These are phyloP conservation scores for Zygoascus flipseniorum DNA, from an alignment of 805 yeast species.

Conservation along the genomic window DNA sequence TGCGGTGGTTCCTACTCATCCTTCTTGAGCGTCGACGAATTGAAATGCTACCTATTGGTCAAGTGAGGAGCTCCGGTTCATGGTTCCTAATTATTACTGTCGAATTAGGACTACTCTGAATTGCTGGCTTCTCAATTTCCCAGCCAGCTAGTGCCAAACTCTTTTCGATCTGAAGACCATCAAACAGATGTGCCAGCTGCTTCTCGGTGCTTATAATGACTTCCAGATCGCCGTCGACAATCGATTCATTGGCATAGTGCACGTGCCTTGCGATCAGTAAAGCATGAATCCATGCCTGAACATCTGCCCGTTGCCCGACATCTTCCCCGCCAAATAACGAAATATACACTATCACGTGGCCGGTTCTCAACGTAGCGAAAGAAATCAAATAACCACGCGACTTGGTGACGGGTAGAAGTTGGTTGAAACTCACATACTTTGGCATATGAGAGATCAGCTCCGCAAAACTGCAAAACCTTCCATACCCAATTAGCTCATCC, in stretches of 20 bases:
- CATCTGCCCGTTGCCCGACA: conserved; percentile 6
- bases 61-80: not conserved
- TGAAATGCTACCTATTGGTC: not conserved
- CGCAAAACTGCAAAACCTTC: conserved; percentile 18
- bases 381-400: conserved; percentile 17
- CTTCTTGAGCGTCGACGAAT: too few relatives aligned
- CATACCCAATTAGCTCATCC: conserved; percentile 22
- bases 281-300: conserved; percentile 27
- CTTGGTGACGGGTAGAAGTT: conserved; percentile 10
- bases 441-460: conserved; percentile 15
- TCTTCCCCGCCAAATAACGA: conserved; percentile 13
- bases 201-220: conserved; percentile 8
- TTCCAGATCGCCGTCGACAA: conserved; percentile 2
- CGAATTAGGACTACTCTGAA: conserved; percentile 15
- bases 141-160: conserved; percentile 17
- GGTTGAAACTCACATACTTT: conserved; percentile 1
- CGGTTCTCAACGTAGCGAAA: conserved; percentile 9
- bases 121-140: conserved; percentile 15
- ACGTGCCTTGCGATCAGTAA: conserved; percentile 16
- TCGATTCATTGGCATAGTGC: not conserved
- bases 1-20: too few relatives aligned
- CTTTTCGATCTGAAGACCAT: conserved; percentile 11
- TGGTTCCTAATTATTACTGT: conserved; percentile 1
- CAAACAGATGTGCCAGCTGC: conserved; percentile 11
- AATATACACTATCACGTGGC: conserved; percentile 15